phyloP scores from a whole-genome alignment of 345 rosid species.

The Ceriops decandra region DNA sequence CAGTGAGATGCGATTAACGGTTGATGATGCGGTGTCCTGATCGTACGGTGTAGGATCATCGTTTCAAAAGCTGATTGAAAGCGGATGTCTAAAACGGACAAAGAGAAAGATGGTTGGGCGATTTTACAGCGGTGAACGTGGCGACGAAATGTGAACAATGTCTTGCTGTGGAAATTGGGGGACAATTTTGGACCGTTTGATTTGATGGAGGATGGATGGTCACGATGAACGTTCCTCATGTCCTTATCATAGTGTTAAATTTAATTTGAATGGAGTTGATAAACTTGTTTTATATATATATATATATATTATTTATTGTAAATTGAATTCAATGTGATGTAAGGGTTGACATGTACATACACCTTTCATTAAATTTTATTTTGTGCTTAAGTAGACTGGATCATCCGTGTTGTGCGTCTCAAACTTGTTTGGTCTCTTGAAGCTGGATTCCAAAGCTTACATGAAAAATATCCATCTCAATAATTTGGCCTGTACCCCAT shows the following conservation, averaged over 20 bases:
- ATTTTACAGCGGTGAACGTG: not conserved
- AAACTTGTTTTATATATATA: too few species aligned
- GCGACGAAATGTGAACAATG: not conserved
- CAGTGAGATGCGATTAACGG: conserved; percentile 19
- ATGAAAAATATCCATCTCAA: too few species aligned
- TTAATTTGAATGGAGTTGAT: too few species aligned
- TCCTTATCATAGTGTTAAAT: not conserved
- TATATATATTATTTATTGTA: too few species aligned
- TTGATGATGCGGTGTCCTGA: conserved; percentile 13
- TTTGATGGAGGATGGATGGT: not conserved
- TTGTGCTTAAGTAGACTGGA: too few species aligned
- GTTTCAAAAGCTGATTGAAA: conserved; percentile 21
- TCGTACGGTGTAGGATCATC: conserved; percentile 28
- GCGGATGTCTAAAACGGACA: conserved; percentile 14
- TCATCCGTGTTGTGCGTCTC: too few species aligned
- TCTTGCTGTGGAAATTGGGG: not conserved
- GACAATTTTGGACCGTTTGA: conserved; percentile 17
- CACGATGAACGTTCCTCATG: not conserved
- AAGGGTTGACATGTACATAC: too few species aligned
- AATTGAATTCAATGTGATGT: too few species aligned
- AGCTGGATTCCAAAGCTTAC: too few species aligned
- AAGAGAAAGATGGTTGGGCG: conserved; percentile 7
- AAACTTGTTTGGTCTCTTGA: too few species aligned
- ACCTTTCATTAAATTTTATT: too few species aligned
- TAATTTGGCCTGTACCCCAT: too few species aligned